Percentiles rank a stretch among this genome's conserved stretches.
Conservation (phyloP, 208 protist species). For the Crithidia thermophila region DNA sequence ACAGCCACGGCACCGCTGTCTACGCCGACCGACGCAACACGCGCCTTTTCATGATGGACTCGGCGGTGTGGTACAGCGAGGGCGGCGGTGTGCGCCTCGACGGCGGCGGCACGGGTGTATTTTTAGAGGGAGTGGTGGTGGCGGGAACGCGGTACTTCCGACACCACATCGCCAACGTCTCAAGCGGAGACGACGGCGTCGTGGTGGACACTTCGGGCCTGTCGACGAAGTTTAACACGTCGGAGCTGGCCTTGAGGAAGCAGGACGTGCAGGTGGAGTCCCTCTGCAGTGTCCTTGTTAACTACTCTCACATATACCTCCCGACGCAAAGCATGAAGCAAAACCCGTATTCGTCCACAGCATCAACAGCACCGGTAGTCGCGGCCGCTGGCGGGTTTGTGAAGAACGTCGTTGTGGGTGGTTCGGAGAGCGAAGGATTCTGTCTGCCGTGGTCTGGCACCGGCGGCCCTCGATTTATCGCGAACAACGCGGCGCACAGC, state of each 20-base stretch:
- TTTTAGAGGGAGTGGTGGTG: slow-evolving; percentile 32
- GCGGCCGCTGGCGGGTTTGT: background rate
- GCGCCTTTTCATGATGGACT: slow-evolving; percentile 36
- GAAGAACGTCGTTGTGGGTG: slow-evolving; percentile 25
- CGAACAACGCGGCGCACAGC: slow-evolving; percentile 37
- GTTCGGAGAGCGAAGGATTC: slow-evolving; percentile 54
- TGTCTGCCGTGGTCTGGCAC: slow-evolving; percentile 33
- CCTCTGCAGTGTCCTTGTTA: slow-evolving; percentile 39
- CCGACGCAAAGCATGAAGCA: background rate
- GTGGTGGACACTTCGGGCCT: too few species aligned
- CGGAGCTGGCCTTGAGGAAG: too few species aligned
- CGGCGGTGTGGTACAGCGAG: slow-evolving; percentile 35
- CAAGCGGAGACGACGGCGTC: too few species aligned
- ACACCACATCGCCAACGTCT: background rate
- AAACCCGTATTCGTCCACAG: too few species aligned
- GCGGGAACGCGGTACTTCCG: slow-evolving; percentile 38
- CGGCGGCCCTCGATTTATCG: background rate
- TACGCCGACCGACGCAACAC: slow-evolving; percentile 25
- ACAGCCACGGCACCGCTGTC: slow-evolving; percentile 39
- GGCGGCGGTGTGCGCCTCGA: slow-evolving; percentile 44
- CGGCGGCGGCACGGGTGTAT: slow-evolving; percentile 24
- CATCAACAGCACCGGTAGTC: too few species aligned
- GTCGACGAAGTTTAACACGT: too few species aligned
- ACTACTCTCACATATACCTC: slow-evolving; percentile 12
- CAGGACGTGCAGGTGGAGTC: slow-evolving; percentile 25